A percentile compares a stretch with the other conserved stretches of the same genome.
Conservation (phyloP, 2,329 filamentous ascomycete species). For the Xylariaceae sp. region DNA sequence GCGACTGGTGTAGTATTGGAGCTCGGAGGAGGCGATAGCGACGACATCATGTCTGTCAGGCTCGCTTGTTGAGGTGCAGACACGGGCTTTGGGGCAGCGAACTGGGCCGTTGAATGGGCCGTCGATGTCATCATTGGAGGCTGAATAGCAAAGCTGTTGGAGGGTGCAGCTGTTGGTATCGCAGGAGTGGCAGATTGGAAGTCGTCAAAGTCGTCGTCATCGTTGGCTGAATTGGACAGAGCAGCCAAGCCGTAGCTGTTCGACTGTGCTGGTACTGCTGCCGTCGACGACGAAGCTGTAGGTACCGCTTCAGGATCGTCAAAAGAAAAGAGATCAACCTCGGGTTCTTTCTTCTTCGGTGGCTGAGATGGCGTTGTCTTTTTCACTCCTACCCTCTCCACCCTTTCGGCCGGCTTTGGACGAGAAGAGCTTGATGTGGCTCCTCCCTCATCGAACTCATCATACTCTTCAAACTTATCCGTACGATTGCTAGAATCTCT, state of each 20-base stretch:
- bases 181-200: slow-evolving; percentile 86
- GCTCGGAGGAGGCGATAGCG: slow-evolving; percentile 76
- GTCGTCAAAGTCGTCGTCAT: slow-evolving; percentile 96
- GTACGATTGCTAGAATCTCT: slow-evolving; percentile 66
- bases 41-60: slow-evolving; percentile 82
- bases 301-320: slow-evolving; percentile 70
- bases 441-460: slow-evolving; percentile 86
- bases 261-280: slow-evolving; percentile 52
- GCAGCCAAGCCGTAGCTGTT: slow-evolving; percentile 55
- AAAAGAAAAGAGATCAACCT: slow-evolving; percentile 91
- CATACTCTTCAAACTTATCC: slow-evolving; percentile 94
- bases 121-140: slow-evolving; percentile 58
- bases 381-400: slow-evolving; percentile 56
- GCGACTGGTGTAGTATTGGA: slow-evolving; percentile 60
- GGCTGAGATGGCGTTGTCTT: slow-evolving; percentile 60
- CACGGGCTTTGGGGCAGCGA: slow-evolving; percentile 82
- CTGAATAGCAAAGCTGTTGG: slow-evolving; percentile 52
- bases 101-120: slow-evolving; percentile 67
- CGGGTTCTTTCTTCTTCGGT: slow-evolving; percentile 85
- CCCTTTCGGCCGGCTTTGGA: slow-evolving; percentile 57
- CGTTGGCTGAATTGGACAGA: slow-evolving; percentile 55
- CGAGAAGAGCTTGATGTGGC: slow-evolving; percentile 59
- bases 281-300: slow-evolving; percentile 48
- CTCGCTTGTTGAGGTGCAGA: slow-evolving; percentile 83
- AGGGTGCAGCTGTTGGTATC: slow-evolving; percentile 51